Evolutionary conservation across 768 basidiomycete genomes (phyloP).

Genomic region (Rhodotorula diobovata): DNA sequence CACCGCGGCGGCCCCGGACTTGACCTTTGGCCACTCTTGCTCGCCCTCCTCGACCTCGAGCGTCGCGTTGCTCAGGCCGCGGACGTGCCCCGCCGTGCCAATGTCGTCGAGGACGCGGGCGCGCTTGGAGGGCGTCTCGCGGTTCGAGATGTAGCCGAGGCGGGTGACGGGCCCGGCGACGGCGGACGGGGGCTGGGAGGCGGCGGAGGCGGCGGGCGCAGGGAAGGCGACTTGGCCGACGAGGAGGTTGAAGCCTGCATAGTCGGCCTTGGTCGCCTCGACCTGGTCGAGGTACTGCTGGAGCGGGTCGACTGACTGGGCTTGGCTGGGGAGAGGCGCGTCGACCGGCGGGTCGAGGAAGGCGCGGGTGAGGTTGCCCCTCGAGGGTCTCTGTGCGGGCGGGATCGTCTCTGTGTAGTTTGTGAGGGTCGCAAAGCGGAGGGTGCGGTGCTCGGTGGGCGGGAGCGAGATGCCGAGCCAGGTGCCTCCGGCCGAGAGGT

Average conservation of each 20-base stretch:
- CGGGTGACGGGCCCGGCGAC: background rate
- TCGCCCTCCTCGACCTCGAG: slow-evolving; percentile 26
- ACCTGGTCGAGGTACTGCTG: slow-evolving; percentile 39
- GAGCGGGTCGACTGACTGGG: slow-evolving; percentile 1
- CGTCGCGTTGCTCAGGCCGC: slow-evolving; percentile 35
- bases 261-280: slow-evolving; percentile 31
- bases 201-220: background rate
- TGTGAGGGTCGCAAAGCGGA: slow-evolving; percentile 40
- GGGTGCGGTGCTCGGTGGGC: background rate
- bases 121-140: slow-evolving; percentile 9
- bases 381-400: slow-evolving; percentile 17
- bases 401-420: slow-evolving; percentile 41
- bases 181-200: background rate
- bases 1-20: slow-evolving; percentile 42
- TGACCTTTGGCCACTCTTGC: slow-evolving; percentile 48
- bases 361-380: slow-evolving; percentile 45
- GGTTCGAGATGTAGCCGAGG: slow-evolving; percentile 28
- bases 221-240: slow-evolving; percentile 40
- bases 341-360: slow-evolving; percentile 37
- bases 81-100: slow-evolving; percentile 2
- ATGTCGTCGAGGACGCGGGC: slow-evolving; percentile 2
- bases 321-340: background rate
- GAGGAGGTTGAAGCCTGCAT: slow-evolving; percentile 50
- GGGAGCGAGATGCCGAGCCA: slow-evolving; percentile 48
- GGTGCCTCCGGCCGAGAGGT: slow-evolving; percentile 46